These are phyloP conservation scores for Millerozyma miso DNA, from an alignment of 805 yeast species.

Conservation along the genomic window DNA sequence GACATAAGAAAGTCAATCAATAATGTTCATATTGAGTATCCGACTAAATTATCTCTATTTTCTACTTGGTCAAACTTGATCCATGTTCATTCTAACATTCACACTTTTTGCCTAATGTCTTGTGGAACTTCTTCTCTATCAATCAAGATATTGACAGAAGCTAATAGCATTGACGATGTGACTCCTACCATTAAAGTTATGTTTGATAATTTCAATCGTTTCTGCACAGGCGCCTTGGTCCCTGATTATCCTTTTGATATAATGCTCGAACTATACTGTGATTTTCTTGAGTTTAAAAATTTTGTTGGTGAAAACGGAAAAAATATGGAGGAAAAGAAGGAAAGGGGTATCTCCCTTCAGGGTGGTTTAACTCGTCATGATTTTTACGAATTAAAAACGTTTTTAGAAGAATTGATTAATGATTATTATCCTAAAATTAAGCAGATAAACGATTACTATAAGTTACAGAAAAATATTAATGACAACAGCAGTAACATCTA, in stretches of 20 bases:
- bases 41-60: conserved; percentile 34
- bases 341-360: conserved; percentile 3
- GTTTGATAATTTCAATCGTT: conserved; percentile 18
- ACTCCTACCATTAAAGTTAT: conserved; percentile 17
- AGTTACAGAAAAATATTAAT: conserved; percentile 8
- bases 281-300: conserved; percentile 22
- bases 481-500: conserved; percentile 15
- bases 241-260: conserved; percentile 35
- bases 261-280: conserved; percentile 21
- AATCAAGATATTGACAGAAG: conserved; percentile 21
- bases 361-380: conserved; percentile 7
- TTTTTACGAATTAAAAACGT: conserved; percentile 24
- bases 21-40: conserved; percentile 28
- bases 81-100: conserved; percentile 27
- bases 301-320: conserved; percentile 14
- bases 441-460: conserved; percentile 23
- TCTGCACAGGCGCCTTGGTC: conserved; percentile 16
- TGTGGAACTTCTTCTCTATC: conserved; percentile 32
- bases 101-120: conserved; percentile 29
- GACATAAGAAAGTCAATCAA: conserved; percentile 29
- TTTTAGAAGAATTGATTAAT: conserved; percentile 22
- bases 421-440: conserved; percentile 22
- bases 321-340: conserved; percentile 4
- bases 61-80: conserved; percentile 33
- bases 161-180: conserved; percentile 11